Evolutionary conservation across 768 basidiomycete genomes (phyloP), one percentile per base, ranked within the genome.

Genomic region (Dictyophora rubrovolvata): DNA sequence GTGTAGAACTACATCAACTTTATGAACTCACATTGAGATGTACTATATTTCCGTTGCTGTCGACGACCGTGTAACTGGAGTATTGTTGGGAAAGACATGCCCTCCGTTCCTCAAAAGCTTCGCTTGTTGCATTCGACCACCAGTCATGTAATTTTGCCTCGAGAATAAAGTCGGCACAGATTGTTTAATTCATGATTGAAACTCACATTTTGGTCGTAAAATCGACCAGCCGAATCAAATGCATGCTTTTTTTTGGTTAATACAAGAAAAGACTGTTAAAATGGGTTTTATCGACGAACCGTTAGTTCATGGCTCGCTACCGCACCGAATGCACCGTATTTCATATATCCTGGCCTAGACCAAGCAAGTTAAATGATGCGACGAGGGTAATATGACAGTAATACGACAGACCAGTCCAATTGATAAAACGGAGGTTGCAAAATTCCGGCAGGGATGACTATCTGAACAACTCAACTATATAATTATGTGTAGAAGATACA

Each of bases 401-500:
- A 34, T 18, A 60, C 5, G 20, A 18, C 77, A 42, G 61, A 88
- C 88, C 92, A 95, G 57, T 83, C 76, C 55, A 80, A 75, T 4
- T 80, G 81, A 76, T 93, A 97, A 80, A 93, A 97, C 0, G 94
- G 94, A 1, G 90, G 86, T 63, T 86, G 91, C 17, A 98, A 73
- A 65, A 98, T 93, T 22, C 96, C 96, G 20, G 96, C 95, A 9
- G 96, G 94, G 75, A 99, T 97, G 20, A 93, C 90, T 54, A 94
- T 93, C 86, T 90, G 58, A 21, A 35, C 42, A 34, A 60, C 17
- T 18, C 9, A 48, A 22, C 22, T 55, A 53, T 46, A 48, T 52
- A 9, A 3, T 14, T 18, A n/a, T 52, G 17, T 17, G 8, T 34
- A 42, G 22, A 5, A 14, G 21, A 9, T 1, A 59, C 10, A 21